Base-by-base conservation (phyloP, 2,329 filamentous ascomycete species). In the Pseudogymnoascus sp. region DNA sequence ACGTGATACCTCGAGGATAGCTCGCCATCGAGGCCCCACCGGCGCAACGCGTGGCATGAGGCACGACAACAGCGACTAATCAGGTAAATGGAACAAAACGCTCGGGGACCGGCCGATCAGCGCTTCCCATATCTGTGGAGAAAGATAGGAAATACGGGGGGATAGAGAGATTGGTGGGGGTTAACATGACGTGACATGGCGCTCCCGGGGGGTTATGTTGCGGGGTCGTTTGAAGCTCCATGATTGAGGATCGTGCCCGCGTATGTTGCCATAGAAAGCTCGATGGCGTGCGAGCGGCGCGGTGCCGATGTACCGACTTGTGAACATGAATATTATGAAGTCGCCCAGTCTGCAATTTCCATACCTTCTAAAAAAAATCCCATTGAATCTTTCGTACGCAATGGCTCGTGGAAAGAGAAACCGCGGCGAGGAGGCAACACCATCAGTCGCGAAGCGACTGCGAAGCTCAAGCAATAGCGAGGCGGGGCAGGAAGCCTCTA, bases 1-100 rank as follows among this genome's bases (percentile, higher is more conserved):
- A 42, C 56, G 64, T 63, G 56, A 68, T 67, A 64, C 21, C 59
- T 14, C 35, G 37, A 31, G 24, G 60, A 31, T 65, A 68, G 64
- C 67, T 67, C 67, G 67, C 67, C 44, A 53, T 53, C 44, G 13
- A 2, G 44, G 10, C 21, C 21, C 44, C 44, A 53, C 44, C 14
- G 5, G 13, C 44, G 14, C 24, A 31, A 53, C 44, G 24, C 26
- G 44, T 29, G 24, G 44, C 19, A 13, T 29, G 14, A 13, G 19
- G 14, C 44, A 53, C 7, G 14, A 53, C 14, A 3, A 29, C 24
- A 3, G 13, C 44, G 14, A 50, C 44, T 29, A 31, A 53, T 53
- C 44, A 53, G 44, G 1, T 53, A 29, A n/a, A 29, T 29, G 44
- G 6, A 29, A 29, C 6, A 53, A 29, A 53, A 29, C 44, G 14